phyloP scores from a whole-genome alignment of 768 basidiomycete species.

The Mrakia gelida region DNA sequence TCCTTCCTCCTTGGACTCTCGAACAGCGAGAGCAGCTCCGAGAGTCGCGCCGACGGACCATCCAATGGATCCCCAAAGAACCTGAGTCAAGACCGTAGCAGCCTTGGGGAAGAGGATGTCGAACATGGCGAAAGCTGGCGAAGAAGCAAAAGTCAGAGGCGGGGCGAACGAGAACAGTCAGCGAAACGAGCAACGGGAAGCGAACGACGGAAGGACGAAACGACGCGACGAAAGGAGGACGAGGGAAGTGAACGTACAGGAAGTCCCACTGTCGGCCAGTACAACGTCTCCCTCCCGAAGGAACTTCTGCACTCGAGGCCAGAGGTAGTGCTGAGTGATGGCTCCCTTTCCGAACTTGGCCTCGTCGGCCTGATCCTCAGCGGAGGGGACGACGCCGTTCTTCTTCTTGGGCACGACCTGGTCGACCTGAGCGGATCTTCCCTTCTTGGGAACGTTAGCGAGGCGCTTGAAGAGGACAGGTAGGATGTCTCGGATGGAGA shows the following conservation, averaged over 20 bases:
- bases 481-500: constrained; percentile 41
- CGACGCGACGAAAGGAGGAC: too few relatives aligned
- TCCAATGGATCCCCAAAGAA: constrained; percentile 89
- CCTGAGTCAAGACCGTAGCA: constrained; percentile 61
- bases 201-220: too few relatives aligned
- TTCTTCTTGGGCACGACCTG: constrained; percentile 7
- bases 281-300: constrained; percentile 65
- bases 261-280: constrained; percentile 72
- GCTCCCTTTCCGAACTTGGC: constrained; percentile 37
- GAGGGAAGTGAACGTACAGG: background rate
- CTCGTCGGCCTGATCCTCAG: constrained; percentile 49
- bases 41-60: constrained; percentile 41
- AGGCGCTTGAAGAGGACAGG: constrained; percentile 39
- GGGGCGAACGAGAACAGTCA: background rate
- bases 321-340: constrained; percentile 77
- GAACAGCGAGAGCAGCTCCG: constrained; percentile 74
- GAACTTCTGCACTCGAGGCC: constrained; percentile 72
- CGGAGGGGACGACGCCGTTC: constrained; percentile 12
- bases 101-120: constrained; percentile 73
- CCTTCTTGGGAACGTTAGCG: constrained; percentile 17
- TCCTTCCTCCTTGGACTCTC: constrained; percentile 48
- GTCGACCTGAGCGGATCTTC: constrained; percentile 37
- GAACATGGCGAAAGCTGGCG: constrained; percentile 67
- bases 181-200: background rate
- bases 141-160: background rate